Base-by-base conservation (phyloP, 805 yeast species). In the Candida krabiensis region DNA sequence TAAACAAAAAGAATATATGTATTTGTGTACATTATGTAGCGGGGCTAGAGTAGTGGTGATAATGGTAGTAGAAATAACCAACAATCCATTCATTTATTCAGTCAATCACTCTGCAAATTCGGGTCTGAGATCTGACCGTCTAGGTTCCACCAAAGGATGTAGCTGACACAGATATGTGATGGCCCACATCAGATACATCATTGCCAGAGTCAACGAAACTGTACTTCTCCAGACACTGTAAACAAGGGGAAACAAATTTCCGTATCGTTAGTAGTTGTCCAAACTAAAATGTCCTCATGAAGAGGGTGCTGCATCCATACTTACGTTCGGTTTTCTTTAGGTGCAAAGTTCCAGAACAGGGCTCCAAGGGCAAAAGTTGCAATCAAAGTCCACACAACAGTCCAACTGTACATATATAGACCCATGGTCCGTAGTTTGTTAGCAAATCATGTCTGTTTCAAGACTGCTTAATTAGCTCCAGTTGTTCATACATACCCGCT, bases 111-210 rank as follows among this genome's bases (percentile, higher is more conserved):
- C 73, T 9, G 73, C 72, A 42, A 52, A 78, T 61, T 89, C 96
- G 8, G 95, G 95, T 67, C 96, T 81, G 60, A 89, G 66, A 56
- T 90, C 96, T 1, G 95, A 79, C 54, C 97, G 79, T 61, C 84
- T 85, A 28, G 97, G 97, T 29, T 79, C 88, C 42, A 87, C 95
- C 55, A 90, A 71, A 5, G 97, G 97, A 64, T 90, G 96, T 42
- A 90, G 69, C 61, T 90, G 97, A 41, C 80, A 73, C 49, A 89
- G 70, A 58, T 88, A 89, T 6, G 97, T 89, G 55, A 89, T 81
- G 22, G 96, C 97, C 70, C 46, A 78, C 79, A 58, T 82, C 72
- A 61, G 74, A 73, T 23, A 84, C 70, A 46, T 83, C 65, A 62
- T 83, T 70, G 67, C 84, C 83, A 51, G 75, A 67, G 63, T 80